Percentiles rank a stretch among this genome's conserved stretches.
These are phyloP conservation scores for Baorangia bicolor DNA, from an alignment of 768 basidiomycete species.

Conservation along the genomic window DNA sequence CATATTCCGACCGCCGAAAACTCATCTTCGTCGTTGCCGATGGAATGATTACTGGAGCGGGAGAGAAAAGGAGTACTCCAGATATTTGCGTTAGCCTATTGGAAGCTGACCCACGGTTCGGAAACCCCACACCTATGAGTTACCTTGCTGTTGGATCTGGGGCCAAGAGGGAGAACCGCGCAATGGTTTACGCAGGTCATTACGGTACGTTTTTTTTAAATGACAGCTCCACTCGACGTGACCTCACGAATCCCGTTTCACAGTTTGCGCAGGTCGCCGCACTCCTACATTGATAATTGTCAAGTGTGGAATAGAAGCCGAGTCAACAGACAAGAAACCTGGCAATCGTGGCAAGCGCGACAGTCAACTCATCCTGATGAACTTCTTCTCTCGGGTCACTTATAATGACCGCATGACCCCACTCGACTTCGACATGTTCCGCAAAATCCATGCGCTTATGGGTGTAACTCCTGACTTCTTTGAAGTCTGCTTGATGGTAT, in stretches of 20 bases:
- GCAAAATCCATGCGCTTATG: slow-evolving; percentile 94
- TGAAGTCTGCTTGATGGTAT: slow-evolving; percentile 94
- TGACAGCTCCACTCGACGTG: background rate
- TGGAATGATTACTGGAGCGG: slow-evolving; percentile 98
- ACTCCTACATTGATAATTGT: slow-evolving; percentile 94
- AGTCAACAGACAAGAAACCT: slow-evolving; percentile 87
- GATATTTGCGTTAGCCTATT: slow-evolving; percentile 92
- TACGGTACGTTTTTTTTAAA: slow-evolving; percentile 66
- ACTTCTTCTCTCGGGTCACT: slow-evolving; percentile 98
- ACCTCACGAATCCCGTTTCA: slow-evolving; percentile 3
- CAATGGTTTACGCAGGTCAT: slow-evolving; percentile 99
- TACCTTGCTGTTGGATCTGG: slow-evolving; percentile 91
- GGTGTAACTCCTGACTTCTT: slow-evolving; percentile 99
- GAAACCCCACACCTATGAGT: slow-evolving; percentile 92
- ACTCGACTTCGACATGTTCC: slow-evolving; percentile 96
- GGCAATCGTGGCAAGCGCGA: slow-evolving; percentile 99
- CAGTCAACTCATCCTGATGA: slow-evolving; percentile 98
- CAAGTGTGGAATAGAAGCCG: slow-evolving; percentile 91
- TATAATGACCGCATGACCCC: slow-evolving; percentile 99
- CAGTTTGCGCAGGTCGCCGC: slow-evolving; percentile 80
- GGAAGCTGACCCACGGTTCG: slow-evolving; percentile 93
- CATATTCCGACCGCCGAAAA: slow-evolving; percentile 90
- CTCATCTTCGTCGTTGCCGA: slow-evolving; percentile 93
- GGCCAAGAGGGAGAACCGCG: slow-evolving; percentile 85
- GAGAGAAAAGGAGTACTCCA: slow-evolving; percentile 93